Evolutionary conservation across 2,329 filamentous ascomycete genomes (phyloP).

Genomic region (Sporothrix globosa): DNA sequence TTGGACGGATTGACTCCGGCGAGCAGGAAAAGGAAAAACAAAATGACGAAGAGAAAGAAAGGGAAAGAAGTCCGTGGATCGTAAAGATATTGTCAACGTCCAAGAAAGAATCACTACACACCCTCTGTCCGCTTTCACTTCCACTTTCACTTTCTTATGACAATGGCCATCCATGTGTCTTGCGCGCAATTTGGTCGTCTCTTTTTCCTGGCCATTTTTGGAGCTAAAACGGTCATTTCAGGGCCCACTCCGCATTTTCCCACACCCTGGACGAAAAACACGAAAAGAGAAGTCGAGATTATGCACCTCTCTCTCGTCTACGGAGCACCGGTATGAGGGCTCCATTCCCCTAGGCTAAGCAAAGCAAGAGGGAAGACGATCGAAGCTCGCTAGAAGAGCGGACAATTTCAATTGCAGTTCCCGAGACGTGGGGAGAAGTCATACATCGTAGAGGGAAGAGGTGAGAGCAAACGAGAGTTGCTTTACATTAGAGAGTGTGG

Average conservation of each 20-base stretch:
- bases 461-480: neutral
- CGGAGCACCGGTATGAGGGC: neutral
- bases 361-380: slow-evolving; percentile 5
- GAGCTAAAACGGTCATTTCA: slow-evolving; percentile 17
- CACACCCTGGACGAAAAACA: neutral
- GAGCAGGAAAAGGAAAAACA: neutral
- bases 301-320: neutral
- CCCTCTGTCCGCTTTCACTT: neutral
- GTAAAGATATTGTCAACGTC: too few species aligned
- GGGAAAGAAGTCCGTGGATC: neutral
- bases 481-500: neutral
- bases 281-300: neutral
- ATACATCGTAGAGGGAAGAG: neutral
- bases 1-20: neutral
- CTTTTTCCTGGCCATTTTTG: neutral
- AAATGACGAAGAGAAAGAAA: neutral
- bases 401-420: neutral
- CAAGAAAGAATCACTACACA: neutral
- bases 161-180: neutral
- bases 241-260: neutral
- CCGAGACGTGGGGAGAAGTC: neutral
- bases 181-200: neutral
- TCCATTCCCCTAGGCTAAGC: neutral
- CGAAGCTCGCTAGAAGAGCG: slow-evolving; percentile 16
- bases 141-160: neutral